These are phyloP conservation scores for Picocystis sp. DNA, from an alignment of 163 green algal species.

Conservation along the genomic window DNA sequence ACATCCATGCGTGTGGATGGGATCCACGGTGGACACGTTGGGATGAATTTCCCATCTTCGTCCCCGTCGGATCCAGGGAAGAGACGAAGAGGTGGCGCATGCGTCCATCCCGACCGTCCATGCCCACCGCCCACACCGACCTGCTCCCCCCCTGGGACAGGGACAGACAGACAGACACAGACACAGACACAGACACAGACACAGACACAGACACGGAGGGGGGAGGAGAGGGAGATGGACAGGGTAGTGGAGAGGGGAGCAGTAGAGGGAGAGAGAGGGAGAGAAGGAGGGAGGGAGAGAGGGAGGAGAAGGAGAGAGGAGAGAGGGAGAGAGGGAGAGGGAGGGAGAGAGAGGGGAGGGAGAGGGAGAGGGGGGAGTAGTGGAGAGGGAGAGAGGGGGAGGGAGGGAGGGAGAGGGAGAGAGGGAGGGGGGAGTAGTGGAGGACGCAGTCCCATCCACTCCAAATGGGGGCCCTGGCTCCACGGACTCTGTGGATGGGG, in stretches of 20 bases:
- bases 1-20: no score
- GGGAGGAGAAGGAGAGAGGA: constrained; percentile 4
- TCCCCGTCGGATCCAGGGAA: no score
- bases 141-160: no score
- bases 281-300: not conserved
- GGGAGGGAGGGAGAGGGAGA: constrained; percentile 10
- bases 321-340: constrained; percentile 9
- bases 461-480: no score
- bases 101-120: no score
- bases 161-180: not conserved
- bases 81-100: no score
- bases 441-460: no score
- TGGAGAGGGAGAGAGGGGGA: constrained; percentile 2
- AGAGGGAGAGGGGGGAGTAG: no score
- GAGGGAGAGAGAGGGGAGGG: constrained; percentile 1
- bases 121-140: no score
- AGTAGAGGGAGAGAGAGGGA: constrained; percentile 7
- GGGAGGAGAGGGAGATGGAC: not conserved
- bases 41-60: no score
- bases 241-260: not conserved
- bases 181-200: not conserved
- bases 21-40: no score
- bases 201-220: not conserved
- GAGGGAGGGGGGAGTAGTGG: constrained; percentile 1
- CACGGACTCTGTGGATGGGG: no score